These are phyloP conservation scores for Termitomyces sp. DNA, from an alignment of 768 basidiomycete genomes.

Conservation along the genomic window DNA sequence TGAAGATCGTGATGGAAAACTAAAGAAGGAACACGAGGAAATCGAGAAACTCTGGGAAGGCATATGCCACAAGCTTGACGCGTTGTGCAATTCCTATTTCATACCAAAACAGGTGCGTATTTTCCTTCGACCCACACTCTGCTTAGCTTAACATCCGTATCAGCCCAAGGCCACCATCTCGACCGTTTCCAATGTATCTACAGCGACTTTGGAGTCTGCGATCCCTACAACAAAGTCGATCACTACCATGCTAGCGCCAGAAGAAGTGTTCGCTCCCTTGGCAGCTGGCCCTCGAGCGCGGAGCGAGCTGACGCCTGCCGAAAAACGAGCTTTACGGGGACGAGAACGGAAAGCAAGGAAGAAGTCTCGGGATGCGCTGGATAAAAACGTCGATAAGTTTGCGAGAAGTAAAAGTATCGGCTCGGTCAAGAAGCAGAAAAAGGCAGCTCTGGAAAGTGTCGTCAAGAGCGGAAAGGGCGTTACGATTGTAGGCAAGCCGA, in stretches of 20 bases:
- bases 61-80: conserved; percentile 85
- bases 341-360: conserved; percentile 68
- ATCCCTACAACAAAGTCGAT: conserved; percentile 77
- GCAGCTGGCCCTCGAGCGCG: conserved; percentile 52
- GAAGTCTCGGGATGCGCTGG: conserved; percentile 58
- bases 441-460: conserved; percentile 72
- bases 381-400: conserved; percentile 60
- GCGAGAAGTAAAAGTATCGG: conserved; percentile 47
- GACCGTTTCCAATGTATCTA: conserved; percentile 76
- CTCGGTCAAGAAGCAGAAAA: conserved; percentile 75
- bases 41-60: conserved; percentile 80
- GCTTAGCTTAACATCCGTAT: conserved; percentile 1
- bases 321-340: conserved; percentile 69
- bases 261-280: conserved; percentile 75
- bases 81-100: conserved; percentile 91
- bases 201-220: conserved; percentile 83
- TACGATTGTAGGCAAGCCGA: conserved; percentile 77
- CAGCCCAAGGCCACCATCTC: conserved; percentile 89
- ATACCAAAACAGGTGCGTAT: conserved; percentile 82
- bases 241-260: conserved; percentile 83
- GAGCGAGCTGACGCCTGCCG: conserved; percentile 77
- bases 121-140: background rate
- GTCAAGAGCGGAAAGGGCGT: conserved; percentile 84
- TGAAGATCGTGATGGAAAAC: conserved; percentile 85
- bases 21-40: conserved; percentile 85